Evolutionary conservation across 441 rosid genomes (phyloP), one percentile per base, ranked within the genome.

Genomic region (Manihot esculenta): DNA sequence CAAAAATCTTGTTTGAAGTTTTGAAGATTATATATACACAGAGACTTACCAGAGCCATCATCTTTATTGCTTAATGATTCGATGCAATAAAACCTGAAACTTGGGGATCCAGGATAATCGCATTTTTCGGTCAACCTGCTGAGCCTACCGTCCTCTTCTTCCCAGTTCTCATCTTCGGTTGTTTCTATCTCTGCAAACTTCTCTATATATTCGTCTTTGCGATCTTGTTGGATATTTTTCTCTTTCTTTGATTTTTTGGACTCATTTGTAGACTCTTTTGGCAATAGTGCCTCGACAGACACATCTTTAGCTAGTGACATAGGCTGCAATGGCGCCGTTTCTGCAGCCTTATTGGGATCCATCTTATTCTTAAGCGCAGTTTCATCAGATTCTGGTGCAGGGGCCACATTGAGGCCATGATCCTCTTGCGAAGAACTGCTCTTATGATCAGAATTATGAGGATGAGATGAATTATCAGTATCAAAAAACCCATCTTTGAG

Each of bases 71-170:
- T 68, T 23, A 62, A 23, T 48, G 88, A 70, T 69, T n/a, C 79
- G 6, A 74, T 44, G 72, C 82, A 88, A 79, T 87, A 93, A 53
- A 89, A 81, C 72, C 91, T 87, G 83, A 93, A 91, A 76, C 94
- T 89, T 13, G 96, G 95, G 15, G 97, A 89, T 69, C 83, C 82
- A 50, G 84, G 83, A 70, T 65, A 79, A 21, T 74, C 38, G 49
- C 67, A 45, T 33, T 68, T 56, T 51, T 71, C 80, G 20, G 68
- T 81, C 4, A 75, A 54, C 41, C 68, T 62, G 42, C 72, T 66
- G 14, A 69, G 50, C 68, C 76, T 66, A 63, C 66, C 76, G n/a
- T 81, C 85, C 7, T 30, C 74, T 0, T 61, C 69, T 5, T 33
- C 45, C 11, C 26, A 49, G 0, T 27, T 2, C 33, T 23, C 27